A percentile compares a stretch with the other conserved stretches of the same genome.
phyloP scores from a whole-genome alignment of 441 rosid species.

The Populus hybrid region DNA sequence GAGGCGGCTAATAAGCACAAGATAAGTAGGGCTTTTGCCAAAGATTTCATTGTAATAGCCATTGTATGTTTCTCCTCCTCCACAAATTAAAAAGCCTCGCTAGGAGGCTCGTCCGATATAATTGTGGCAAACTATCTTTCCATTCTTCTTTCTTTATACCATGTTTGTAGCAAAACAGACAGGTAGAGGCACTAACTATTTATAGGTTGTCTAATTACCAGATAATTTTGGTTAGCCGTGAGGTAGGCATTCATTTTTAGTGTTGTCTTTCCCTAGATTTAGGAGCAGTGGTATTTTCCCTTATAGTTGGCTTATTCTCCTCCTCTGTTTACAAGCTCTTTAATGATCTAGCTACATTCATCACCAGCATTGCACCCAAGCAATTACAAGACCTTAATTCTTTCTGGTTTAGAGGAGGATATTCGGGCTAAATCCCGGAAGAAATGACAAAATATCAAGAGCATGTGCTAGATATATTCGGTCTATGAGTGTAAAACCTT shows the following conservation, averaged over 20 bases:
- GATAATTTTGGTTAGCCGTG: slow-evolving; percentile 4
- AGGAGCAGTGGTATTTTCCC: not conserved
- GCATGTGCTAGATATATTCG: not conserved
- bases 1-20: slow-evolving; percentile 19
- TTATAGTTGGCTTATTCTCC: not conserved
- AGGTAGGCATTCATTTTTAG: slow-evolving; percentile 12
- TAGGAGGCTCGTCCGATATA: slow-evolving; percentile 14
- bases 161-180: not conserved
- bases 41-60: slow-evolving; percentile 13
- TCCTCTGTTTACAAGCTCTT: slow-evolving; percentile 1
- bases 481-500: not conserved
- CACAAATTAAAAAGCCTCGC: not conserved
- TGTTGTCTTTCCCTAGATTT: slow-evolving; percentile 8
- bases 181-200: too few relatives aligned
- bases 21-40: slow-evolving; percentile 29
- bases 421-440: not conserved
- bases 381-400: not conserved
- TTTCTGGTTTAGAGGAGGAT: not conserved
- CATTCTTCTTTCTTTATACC: slow-evolving; percentile 21
- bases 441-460: not conserved
- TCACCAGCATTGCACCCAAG: slow-evolving; percentile 22
- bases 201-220: slow-evolving; percentile 3
- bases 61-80: slow-evolving; percentile 9
- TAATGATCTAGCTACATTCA: slow-evolving; percentile 11
- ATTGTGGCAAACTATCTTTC: slow-evolving; percentile 9